Evolutionary conservation across 345 rosid genomes (phyloP).

Genomic region (Ceriops tagal): DNA sequence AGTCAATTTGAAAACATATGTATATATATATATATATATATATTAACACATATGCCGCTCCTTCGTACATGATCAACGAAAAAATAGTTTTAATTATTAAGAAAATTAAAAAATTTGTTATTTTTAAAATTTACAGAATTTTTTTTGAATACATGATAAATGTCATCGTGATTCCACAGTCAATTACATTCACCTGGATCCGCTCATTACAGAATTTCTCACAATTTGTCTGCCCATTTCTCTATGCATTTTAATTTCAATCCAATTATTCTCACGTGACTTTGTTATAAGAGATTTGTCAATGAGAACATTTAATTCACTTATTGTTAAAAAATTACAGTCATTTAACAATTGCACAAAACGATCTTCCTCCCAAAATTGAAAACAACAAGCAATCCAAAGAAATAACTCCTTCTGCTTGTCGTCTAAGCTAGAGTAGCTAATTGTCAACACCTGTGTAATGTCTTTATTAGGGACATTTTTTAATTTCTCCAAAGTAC

Average conservation of each 20-base stretch:
- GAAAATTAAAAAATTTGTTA: background rate
- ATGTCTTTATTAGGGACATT: background rate
- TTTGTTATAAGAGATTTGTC: conserved; percentile 6
- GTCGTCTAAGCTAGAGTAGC: background rate
- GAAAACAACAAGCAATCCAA: conserved; percentile 10
- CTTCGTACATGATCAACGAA: no score
- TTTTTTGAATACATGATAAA: background rate
- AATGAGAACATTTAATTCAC: background rate
- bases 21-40: no score
- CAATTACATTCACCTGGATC: background rate
- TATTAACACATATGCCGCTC: no score
- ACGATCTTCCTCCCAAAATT: background rate
- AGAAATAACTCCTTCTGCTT: background rate
- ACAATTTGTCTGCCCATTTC: conserved; percentile 9
- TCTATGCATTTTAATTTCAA: background rate
- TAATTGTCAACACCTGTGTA: background rate
- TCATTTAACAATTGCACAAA: background rate
- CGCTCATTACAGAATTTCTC: background rate
- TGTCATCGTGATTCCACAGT: conserved; percentile 2
- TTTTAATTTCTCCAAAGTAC: background rate
- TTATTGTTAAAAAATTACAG: background rate
- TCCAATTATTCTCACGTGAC: no score
- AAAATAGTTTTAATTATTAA: background rate
- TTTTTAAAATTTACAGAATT: background rate
- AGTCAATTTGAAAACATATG: background rate